phyloP scores from a whole-genome alignment of 2,329 filamentous ascomycete genomes.

The Alternaria sp. region DNA sequence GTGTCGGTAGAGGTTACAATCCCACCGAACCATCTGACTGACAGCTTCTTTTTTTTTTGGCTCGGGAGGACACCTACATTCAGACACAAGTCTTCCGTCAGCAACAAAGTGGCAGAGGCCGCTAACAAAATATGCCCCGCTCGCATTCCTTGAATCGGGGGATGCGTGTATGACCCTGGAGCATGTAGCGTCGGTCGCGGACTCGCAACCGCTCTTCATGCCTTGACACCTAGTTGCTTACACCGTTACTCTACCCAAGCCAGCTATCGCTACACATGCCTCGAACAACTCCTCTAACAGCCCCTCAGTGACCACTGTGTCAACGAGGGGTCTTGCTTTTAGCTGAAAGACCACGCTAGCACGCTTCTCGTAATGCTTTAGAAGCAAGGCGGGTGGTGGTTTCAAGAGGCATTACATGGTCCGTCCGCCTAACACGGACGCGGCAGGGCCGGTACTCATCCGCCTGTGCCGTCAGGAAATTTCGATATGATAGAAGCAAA shows the following conservation, averaged over 20 bases:
- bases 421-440: conserved; percentile 33
- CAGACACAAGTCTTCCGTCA: conserved; percentile 16
- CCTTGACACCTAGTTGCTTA: conserved; percentile 21
- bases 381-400: conserved; percentile 43
- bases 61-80: conserved; percentile 14
- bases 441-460: conserved; percentile 38
- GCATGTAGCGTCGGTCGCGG: conserved; percentile 26
- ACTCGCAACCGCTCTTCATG: conserved; percentile 27
- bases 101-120: conserved; percentile 21
- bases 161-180: conserved; percentile 26
- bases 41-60: neutral
- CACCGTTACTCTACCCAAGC: conserved; percentile 27
- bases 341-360: conserved; percentile 45
- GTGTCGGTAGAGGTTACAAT: conserved; percentile 7
- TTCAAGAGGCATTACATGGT: conserved; percentile 38
- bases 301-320: conserved; percentile 21
- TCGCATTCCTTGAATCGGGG: conserved; percentile 27
- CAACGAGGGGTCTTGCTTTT: conserved; percentile 37
- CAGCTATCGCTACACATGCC: conserved; percentile 16
- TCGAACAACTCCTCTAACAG: conserved; percentile 10
- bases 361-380: conserved; percentile 45
- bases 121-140: conserved; percentile 29
- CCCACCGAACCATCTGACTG: conserved; percentile 6
- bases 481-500: conserved; percentile 16
- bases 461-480: conserved; percentile 37